These are phyloP conservation scores for Begonia loranthoides DNA, from an alignment of 306 rosid species.

Conservation along the genomic window DNA sequence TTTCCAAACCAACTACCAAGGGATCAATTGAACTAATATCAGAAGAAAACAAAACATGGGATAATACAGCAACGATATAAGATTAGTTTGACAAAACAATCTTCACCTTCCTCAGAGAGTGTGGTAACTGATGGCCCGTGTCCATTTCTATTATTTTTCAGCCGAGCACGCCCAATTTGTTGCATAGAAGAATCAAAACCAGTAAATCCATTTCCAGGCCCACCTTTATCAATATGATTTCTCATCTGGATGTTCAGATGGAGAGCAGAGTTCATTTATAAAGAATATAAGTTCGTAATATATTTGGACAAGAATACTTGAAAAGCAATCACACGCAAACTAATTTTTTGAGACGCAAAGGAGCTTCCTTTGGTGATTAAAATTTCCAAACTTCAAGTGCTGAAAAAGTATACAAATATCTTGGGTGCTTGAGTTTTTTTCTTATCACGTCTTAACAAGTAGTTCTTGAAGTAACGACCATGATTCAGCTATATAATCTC, in stretches of 20 bases:
- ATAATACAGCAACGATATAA: background rate
- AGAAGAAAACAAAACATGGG: too few relatives aligned
- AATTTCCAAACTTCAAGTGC: too few relatives aligned
- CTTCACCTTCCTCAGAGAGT: constrained; percentile 82
- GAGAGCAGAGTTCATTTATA: constrained; percentile 5
- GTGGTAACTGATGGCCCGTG: constrained; percentile 55
- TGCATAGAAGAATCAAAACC: constrained; percentile 41
- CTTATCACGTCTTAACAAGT: background rate
- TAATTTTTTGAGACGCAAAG: background rate
- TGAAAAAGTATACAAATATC: background rate
- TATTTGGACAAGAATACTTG: background rate
- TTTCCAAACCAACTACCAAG: constrained; percentile 72
- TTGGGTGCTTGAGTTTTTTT: background rate
- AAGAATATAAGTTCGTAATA: background rate
- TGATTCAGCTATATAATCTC: too few relatives aligned
- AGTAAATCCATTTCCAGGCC: constrained; percentile 38
- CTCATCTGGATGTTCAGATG: constrained; percentile 46
- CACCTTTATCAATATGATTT: constrained; percentile 50
- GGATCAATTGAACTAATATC: constrained; percentile 2
- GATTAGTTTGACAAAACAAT: constrained; percentile 9
- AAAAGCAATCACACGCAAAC: background rate
- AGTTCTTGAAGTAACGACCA: too few relatives aligned
- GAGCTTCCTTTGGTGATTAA: background rate
- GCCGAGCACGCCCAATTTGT: constrained; percentile 48
- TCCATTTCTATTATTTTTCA: constrained; percentile 44